Conservation (phyloP, 805 yeast genomes). For the Yamadazyma takamatsuzukensis region DNA sequence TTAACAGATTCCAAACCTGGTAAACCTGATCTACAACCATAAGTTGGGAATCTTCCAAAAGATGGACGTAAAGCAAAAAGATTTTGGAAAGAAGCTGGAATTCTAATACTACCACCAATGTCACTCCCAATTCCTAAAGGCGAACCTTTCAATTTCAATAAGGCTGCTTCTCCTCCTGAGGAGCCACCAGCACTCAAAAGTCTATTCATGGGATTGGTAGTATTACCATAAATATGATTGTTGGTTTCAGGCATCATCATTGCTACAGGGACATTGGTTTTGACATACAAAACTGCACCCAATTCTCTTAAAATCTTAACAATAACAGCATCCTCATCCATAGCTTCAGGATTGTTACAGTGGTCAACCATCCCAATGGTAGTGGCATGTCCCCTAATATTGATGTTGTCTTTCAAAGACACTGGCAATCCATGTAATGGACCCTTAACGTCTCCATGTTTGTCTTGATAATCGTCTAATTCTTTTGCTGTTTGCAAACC, state of each 20-base stretch:
- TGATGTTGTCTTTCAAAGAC: constrained; percentile 52
- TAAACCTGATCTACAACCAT: constrained; percentile 51
- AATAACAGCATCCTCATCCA: constrained; percentile 27
- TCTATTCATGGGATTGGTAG: constrained; percentile 36
- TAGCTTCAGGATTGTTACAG: constrained; percentile 13
- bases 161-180: constrained; percentile 43
- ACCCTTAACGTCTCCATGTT: constrained; percentile 49
- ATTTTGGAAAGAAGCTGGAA: constrained; percentile 42
- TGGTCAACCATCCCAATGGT: constrained; percentile 34
- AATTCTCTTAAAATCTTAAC: constrained; percentile 30
- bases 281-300: constrained; percentile 42
- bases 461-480: constrained; percentile 47
- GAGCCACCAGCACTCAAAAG: constrained; percentile 41
- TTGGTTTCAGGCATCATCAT: constrained; percentile 43
- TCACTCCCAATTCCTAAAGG: constrained; percentile 40
- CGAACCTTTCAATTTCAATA: constrained; percentile 38
- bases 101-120: constrained; percentile 43
- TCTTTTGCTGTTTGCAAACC: constrained; percentile 54
- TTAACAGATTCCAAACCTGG: constrained; percentile 63
- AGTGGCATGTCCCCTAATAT: constrained; percentile 36
- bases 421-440: constrained; percentile 68
- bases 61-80: constrained; percentile 39
- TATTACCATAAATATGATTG: constrained; percentile 36
- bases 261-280: constrained; percentile 43
- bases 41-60: constrained; percentile 28